Conservation (phyloP, 2,329 filamentous ascomycete species). For the Pezicula neosporulosa region DNA sequence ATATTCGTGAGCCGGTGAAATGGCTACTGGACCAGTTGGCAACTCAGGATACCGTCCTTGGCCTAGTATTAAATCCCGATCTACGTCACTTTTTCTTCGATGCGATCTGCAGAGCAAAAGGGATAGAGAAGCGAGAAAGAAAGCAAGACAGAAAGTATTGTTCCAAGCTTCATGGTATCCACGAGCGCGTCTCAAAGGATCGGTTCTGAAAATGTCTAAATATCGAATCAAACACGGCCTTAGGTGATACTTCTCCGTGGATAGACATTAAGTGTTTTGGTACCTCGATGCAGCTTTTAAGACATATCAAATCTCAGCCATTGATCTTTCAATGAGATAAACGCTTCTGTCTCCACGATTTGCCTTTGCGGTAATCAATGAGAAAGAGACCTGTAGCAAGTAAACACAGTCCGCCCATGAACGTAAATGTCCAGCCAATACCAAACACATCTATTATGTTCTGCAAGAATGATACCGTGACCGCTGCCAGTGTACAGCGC, state of each 20-base stretch:
- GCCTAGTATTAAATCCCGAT: neutral
- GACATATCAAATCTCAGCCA: neutral
- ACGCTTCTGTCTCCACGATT: constrained; percentile 13
- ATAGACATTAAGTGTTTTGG: neutral
- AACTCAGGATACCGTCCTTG: neutral
- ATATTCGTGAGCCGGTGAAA: constrained; percentile 25
- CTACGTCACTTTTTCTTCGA: constrained; percentile 2
- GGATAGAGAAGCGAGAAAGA: too few relatives aligned
- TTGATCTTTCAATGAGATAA: neutral
- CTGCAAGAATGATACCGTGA: constrained; percentile 15
- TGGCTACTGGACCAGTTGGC: constrained; percentile 1
- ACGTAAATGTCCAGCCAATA: constrained; percentile 22
- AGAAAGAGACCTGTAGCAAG: constrained; percentile 8
- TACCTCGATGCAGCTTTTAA: neutral
- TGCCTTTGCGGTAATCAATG: constrained; percentile 10
- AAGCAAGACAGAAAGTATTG: constrained; percentile 22
- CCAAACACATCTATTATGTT: constrained; percentile 19
- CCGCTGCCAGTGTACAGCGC: constrained; percentile 16
- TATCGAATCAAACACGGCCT: neutral
- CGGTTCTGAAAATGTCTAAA: constrained; percentile 20
- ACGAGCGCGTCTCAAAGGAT: constrained; percentile 6
- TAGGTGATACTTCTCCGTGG: too few relatives aligned
- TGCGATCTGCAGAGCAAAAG: constrained; percentile 17
- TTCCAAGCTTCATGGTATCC: neutral
- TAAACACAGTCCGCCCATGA: constrained; percentile 15